Evolutionary conservation across 805 yeast genomes (phyloP), one percentile per base, ranked within the genome.

Genomic region (Wickerhamiella alocasiicola): DNA sequence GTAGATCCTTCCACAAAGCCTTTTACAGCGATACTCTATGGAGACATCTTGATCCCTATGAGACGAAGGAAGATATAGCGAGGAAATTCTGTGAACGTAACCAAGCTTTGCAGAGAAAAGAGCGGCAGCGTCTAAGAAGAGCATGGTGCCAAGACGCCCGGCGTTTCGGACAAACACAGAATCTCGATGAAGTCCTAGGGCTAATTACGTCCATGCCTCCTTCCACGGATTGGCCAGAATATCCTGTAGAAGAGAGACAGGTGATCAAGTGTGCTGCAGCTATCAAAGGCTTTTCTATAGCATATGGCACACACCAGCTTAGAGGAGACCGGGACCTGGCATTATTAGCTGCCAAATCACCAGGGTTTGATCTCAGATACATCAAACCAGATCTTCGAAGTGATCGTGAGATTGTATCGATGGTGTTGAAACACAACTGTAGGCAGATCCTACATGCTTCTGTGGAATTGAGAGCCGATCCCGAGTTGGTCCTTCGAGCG

Each of bases 71-170:
- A 13, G 36, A 32, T 5, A 32, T 32, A 12, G 18, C 24, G 19
- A n/a, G 24, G 15, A 11, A 11, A 5, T 32, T 32, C 17, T 15
- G 26, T 9, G 18, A 21, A 21, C 25, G 36, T 6, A 32, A 32
- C 36, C 9, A n/a, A 13, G 26, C 26, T 3, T n/a, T 32, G 4
- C 13, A 25, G 9, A 32, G 19, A 13, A 25, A 26, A 12, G 26
- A 32, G 9, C 36, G 20, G 12, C 26, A 19, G 25, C 36, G 16
- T 4, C 17, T 32, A 3, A 15, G 18, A 7, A 19, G 15, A 13
- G 36, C 36, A 12, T 32, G 36, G 36, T 32, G 15, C 9, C 36
- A 32, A 21, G 36, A 26, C 9, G 36, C 36, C 9, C 36, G 36
- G 4, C 18, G 18, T 17, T 32, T 32, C 20, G 36, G 36, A 25